A percentile compares a stretch with the other conserved stretches of the same genome.
Evolutionary conservation across 352 stramenopile species (phyloP).

Genomic region (Pythium monospermum): DNA sequence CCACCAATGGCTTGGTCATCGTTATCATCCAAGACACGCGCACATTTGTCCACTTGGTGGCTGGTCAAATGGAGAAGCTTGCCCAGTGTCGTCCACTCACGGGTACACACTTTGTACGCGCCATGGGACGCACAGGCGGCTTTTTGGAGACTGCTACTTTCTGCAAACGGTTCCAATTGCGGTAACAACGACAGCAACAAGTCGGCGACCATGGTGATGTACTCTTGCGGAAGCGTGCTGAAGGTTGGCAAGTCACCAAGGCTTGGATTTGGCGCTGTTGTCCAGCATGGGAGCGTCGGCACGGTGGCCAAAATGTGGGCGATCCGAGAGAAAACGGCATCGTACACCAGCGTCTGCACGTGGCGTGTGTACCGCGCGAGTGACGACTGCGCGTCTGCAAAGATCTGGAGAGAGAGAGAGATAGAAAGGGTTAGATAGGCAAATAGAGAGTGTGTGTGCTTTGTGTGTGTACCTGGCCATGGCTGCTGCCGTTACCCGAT

Average conservation of each 20-base stretch:
- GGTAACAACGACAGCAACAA: constrained; percentile 72
- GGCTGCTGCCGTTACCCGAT: too few species aligned
- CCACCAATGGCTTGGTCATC: too few species aligned
- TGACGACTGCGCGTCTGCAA: constrained; percentile 8
- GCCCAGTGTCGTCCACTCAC: constrained; percentile 49
- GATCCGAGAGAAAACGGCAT: constrained; percentile 68
- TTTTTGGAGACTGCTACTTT: constrained; percentile 57
- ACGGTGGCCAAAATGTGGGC: constrained; percentile 39
- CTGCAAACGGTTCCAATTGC: constrained; percentile 75
- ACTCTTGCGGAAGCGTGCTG: constrained; percentile 77
- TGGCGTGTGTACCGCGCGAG: constrained; percentile 19
- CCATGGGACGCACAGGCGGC: constrained; percentile 50
- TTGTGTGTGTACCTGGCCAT: too few species aligned
- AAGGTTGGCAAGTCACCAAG: constrained; percentile 66
- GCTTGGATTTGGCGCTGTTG: constrained; percentile 33
- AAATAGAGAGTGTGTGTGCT: background rate
- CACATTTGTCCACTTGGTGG: constrained; percentile 37
- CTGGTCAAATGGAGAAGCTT: constrained; percentile 39
- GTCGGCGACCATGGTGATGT: constrained; percentile 79
- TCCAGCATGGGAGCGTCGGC: constrained; percentile 28
- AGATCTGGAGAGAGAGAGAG: constrained; percentile 10
- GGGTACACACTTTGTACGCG: constrained; percentile 40
- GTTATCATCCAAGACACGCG: constrained; percentile 36
- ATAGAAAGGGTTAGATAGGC: background rate
- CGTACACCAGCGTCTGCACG: constrained; percentile 65